These are phyloP conservation scores for Angomonas desouzai DNA, from an alignment of 208 protist genomes.

Conservation along the genomic window DNA sequence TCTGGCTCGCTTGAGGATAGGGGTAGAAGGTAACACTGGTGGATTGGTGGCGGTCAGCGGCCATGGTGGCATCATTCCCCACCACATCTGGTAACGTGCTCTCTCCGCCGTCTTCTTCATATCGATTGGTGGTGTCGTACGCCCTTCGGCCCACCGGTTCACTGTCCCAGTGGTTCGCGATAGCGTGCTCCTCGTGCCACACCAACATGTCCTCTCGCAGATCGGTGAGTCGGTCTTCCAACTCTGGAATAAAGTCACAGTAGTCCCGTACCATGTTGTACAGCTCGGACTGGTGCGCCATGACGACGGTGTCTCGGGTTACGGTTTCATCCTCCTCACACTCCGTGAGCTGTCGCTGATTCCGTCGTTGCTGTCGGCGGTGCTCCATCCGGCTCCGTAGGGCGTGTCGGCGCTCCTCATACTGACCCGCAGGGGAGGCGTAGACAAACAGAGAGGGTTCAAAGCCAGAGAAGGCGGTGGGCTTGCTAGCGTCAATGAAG, in stretches of 20 bases:
- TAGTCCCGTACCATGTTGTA: constrained; percentile 11
- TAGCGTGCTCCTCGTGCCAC: constrained; percentile 9
- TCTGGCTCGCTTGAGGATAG: not conserved
- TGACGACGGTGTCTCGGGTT: constrained; percentile 23
- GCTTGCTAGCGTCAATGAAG: constrained; percentile 28
- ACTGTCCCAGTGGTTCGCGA: not conserved
- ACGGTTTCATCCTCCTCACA: constrained; percentile 29
- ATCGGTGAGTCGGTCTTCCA: not conserved
- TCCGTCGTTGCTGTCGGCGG: constrained; percentile 19
- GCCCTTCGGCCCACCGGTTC: not conserved
- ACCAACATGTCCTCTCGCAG: constrained; percentile 9
- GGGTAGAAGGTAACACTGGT: not conserved
- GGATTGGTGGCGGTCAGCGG: not conserved
- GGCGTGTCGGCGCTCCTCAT: constrained; percentile 43
- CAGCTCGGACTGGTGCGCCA: constrained; percentile 2
- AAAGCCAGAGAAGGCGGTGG: constrained; percentile 40
- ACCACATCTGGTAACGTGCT: not conserved
- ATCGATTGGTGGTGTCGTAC: not conserved
- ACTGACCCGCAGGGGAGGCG: constrained; percentile 41
- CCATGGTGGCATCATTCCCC: not conserved
- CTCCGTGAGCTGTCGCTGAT: constrained; percentile 31
- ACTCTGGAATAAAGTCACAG: not conserved
- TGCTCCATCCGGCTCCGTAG: constrained; percentile 17
- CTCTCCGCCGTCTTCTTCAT: constrained; percentile 1
- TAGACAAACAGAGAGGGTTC: constrained; percentile 53